phyloP scores from a whole-genome alignment of 495 filamentous ascomycete species.

The Schizothecium vesticola region DNA sequence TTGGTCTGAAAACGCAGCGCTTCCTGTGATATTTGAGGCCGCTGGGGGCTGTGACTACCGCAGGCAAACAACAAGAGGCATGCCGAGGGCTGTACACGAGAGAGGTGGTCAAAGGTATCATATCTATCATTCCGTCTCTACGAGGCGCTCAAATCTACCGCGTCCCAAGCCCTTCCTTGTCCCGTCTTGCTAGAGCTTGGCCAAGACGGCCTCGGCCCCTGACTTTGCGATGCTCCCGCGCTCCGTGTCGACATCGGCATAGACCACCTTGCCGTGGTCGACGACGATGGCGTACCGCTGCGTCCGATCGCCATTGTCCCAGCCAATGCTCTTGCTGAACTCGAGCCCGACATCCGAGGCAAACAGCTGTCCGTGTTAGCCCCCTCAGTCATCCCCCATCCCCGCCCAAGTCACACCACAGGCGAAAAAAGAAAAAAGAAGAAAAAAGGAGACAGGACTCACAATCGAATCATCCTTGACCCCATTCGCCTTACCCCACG shows the following conservation, averaged over 20 bases:
- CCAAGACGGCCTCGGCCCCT: slow-evolving; percentile 66
- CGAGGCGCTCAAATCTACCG: not conserved
- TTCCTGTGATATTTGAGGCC: not conserved
- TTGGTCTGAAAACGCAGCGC: slow-evolving; percentile 12
- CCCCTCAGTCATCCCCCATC: not conserved
- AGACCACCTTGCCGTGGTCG: slow-evolving; percentile 84
- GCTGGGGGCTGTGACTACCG: not conserved
- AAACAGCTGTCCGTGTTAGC: slow-evolving; percentile 58
- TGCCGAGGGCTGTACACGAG: not conserved
- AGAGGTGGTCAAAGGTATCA: not conserved
- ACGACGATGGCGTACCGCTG: slow-evolving; percentile 79
- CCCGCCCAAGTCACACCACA: not conserved
- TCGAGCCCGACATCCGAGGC: slow-evolving; percentile 68
- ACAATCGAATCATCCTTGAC: slow-evolving; percentile 77
- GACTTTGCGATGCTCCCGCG: slow-evolving; percentile 66
- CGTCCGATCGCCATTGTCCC: slow-evolving; percentile 70
- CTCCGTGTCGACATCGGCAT: slow-evolving; percentile 73
- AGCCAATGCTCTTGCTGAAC: slow-evolving; percentile 80
- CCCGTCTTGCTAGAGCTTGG: slow-evolving; percentile 49
- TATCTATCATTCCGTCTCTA: slow-evolving; percentile 13
- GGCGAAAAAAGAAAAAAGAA: not conserved
- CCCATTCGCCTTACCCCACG: slow-evolving; percentile 92
- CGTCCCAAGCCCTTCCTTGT: not conserved
- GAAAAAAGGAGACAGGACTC: slow-evolving; percentile 34
- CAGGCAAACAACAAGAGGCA: not conserved